Conservation (phyloP, 2,329 filamentous ascomycete species). For the Cladosporium sp. region DNA sequence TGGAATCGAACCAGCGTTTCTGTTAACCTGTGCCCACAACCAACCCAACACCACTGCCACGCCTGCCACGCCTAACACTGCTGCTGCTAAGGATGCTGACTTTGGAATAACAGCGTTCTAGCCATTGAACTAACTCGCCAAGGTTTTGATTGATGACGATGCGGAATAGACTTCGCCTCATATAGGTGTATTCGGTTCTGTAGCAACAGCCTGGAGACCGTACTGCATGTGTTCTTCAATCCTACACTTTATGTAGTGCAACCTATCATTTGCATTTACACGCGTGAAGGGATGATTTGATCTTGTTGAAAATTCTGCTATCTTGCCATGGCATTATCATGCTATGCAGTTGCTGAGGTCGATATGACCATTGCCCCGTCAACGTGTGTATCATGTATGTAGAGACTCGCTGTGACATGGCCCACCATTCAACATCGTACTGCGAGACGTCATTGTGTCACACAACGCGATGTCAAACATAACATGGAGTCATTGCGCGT, state of each 20-base stretch:
- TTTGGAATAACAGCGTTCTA: background rate
- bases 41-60: too few relatives aligned
- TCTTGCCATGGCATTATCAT: too few relatives aligned
- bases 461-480: too few relatives aligned
- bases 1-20: background rate
- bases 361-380: too few relatives aligned
- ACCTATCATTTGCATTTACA: background rate
- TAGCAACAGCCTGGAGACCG: background rate
- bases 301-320: too few relatives aligned
- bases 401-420: too few relatives aligned
- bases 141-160: background rate
- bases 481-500: too few relatives aligned
- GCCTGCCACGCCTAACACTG: background rate
- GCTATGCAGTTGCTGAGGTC: too few relatives aligned
- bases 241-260: background rate
- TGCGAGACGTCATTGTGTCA: too few relatives aligned
- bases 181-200: background rate
- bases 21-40: background rate
- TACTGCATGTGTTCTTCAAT: background rate
- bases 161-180: background rate
- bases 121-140: background rate
- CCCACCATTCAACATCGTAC: too few relatives aligned
- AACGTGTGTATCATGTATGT: too few relatives aligned
- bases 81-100: background rate
- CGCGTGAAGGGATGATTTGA: too few relatives aligned